Evolutionary conservation across 495 filamentous ascomycete species (phyloP).

Genomic region (Penicillium pancosmium): DNA sequence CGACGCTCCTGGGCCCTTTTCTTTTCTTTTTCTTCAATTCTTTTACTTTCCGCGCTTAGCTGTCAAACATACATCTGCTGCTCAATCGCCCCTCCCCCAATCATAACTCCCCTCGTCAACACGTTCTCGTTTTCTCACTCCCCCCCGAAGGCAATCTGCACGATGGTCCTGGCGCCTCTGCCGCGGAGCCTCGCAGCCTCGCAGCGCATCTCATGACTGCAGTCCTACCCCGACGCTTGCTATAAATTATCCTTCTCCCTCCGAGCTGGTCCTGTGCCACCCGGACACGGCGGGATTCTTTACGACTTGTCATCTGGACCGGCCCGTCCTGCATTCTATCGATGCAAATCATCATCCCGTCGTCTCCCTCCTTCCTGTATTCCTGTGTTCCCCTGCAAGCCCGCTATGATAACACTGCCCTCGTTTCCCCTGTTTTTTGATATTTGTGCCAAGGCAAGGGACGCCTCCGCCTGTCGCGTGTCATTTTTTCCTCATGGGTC

Average conservation of each 20-base stretch:
- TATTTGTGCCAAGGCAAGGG: conserved; percentile 16
- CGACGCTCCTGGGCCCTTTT: conserved; percentile 17
- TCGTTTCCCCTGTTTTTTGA: conserved; percentile 13
- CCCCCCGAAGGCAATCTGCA: conserved; percentile 13
- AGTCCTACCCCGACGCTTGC: conserved; percentile 15
- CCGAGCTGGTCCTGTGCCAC: conserved; percentile 21
- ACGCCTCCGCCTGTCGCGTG: conserved; percentile 1
- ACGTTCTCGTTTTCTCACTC: conserved; percentile 15
- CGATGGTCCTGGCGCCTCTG: conserved; percentile 16
- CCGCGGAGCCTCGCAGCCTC: conserved; percentile 30
- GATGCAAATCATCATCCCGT: conserved; percentile 2
- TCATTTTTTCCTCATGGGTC: conserved; percentile 23
- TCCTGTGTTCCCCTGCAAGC: background rate
- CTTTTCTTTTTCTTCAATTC: conserved; percentile 18
- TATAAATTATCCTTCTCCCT: conserved; percentile 14
- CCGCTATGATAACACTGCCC: conserved; percentile 23
- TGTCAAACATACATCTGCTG: conserved; percentile 5
- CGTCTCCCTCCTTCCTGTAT: conserved; percentile 2
- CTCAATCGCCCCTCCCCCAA: conserved; percentile 15
- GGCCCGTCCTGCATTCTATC: conserved; percentile 14
- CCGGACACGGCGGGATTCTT: conserved; percentile 21
- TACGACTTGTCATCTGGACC: conserved; percentile 28
- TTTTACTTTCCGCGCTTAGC: conserved; percentile 32
- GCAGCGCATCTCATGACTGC: conserved; percentile 25
- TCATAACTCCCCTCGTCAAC: conserved; percentile 12